Conservation (phyloP, 2,329 filamentous ascomycete genomes). For the Penicillium sp. region DNA sequence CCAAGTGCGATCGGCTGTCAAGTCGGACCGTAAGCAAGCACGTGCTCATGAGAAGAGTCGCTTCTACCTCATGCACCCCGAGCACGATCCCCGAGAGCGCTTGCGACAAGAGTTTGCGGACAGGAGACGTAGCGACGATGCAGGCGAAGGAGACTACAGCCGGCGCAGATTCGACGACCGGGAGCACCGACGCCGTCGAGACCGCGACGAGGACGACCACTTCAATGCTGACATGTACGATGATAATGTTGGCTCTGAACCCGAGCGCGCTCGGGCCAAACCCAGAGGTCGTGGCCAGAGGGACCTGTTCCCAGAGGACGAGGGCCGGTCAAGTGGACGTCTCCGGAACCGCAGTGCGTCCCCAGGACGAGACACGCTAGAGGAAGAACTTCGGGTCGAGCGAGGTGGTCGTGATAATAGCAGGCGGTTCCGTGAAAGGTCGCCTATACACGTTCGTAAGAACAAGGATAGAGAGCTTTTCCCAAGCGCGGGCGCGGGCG, state of each 20-base stretch:
- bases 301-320: constrained; percentile 44
- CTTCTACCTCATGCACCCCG: constrained; percentile 89
- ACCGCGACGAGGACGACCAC: constrained; percentile 53
- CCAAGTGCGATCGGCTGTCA: constrained; percentile 70
- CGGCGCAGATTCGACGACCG: constrained; percentile 63
- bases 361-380: constrained; percentile 54
- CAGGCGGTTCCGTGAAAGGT: constrained; percentile 46
- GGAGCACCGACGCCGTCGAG: constrained; percentile 47
- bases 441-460: constrained; percentile 35
- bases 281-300: constrained; percentile 33
- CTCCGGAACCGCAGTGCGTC: constrained; percentile 62
- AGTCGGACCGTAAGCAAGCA: constrained; percentile 74
- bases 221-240: constrained; percentile 84
- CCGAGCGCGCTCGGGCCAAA: constrained; percentile 29
- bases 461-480: constrained; percentile 61
- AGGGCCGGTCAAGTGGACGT: constrained; percentile 42
- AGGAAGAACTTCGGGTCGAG: constrained; percentile 40
- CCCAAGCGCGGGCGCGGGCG: constrained; percentile 36
- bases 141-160: constrained; percentile 45
- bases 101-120: constrained; percentile 56
- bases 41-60: constrained; percentile 78
- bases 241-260: constrained; percentile 51
- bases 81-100: constrained; percentile 78
- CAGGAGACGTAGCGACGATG: constrained; percentile 41
- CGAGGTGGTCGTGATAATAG: constrained; percentile 38